Evolutionary conservation across 2,329 filamentous ascomycete species (phyloP).

Genomic region (Tricladium varicosporioides): DNA sequence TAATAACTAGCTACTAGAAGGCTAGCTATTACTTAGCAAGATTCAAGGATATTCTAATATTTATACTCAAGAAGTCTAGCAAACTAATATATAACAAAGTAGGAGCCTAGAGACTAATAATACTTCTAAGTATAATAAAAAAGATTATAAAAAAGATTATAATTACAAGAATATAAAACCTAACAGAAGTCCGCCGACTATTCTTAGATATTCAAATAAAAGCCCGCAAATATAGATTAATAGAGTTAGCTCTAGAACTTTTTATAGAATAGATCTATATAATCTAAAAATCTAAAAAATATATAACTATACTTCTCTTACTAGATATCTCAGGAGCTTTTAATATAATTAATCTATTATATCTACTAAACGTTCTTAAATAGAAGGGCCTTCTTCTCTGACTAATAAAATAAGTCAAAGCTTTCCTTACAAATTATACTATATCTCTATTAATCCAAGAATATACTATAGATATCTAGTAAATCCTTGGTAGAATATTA

Average conservation of each 20-base stretch:
- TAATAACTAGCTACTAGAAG: slow-evolving; percentile 5
- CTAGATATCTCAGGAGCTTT: too few relatives aligned
- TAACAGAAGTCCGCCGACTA: not conserved
- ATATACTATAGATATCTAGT: not conserved
- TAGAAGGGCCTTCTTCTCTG: not conserved
- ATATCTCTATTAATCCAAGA: slow-evolving; percentile 1
- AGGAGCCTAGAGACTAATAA: slow-evolving; percentile 4
- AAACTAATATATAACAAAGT: slow-evolving; percentile 8
- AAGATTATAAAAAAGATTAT: too few relatives aligned
- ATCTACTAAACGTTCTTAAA: slow-evolving; percentile 2
- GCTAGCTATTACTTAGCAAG: slow-evolving; percentile 5
- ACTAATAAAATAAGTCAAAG: not conserved
- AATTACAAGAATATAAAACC: too few relatives aligned
- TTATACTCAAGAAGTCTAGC: too few relatives aligned
- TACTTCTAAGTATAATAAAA: too few relatives aligned
- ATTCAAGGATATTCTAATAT: too few relatives aligned
- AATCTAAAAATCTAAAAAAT: too few relatives aligned
- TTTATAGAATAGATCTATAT: too few relatives aligned
- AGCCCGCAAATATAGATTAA: not conserved
- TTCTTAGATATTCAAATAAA: slow-evolving; percentile 5
- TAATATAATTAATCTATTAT: not conserved
- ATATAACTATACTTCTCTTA: too few relatives aligned
- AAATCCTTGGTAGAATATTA: not conserved
- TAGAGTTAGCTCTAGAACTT: slow-evolving; percentile 1
- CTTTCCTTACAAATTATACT: too few relatives aligned